Evolutionary conservation across 129 eudicot genomes (phyloP), one percentile per base, ranked within the genome.

Genomic region (Lactuca saligna): DNA sequence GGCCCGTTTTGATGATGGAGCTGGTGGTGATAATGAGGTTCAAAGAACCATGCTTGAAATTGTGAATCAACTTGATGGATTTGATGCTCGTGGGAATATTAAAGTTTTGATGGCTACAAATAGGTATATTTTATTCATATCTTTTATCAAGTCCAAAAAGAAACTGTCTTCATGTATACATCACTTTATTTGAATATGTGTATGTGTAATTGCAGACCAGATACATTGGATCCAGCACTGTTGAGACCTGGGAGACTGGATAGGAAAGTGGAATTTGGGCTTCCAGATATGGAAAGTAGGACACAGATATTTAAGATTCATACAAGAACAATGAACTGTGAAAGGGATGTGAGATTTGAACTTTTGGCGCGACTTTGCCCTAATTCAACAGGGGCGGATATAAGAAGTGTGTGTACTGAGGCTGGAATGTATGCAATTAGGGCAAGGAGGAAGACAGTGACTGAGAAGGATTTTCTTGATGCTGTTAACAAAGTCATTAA

Each of bases 1-100:
- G 54, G 94, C 97, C 3, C 87, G 99, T 55, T 94, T 94, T 42
- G 96, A 87, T 80, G 97, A 90, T 61, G 99, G 99, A 16, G 96
- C 75, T 31, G 97, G 99, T 66, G 99, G 97, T 50, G 99, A 94
- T 73, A 90, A 90, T 70, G 99, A 94, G 79, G 97, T 94, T 34
- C 99, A 94, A 63, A 80, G 99, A 37, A 94, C 99, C 64, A 90
- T 94, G 97, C 96, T 94, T 82, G 99, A 94, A 77, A 90, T 94
- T 60, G 97, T 94, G 58, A 94, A 94, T 54, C 99, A 90, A 74
- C 97, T 94, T 49, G 99, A 94, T 80, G 99, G 99, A 12, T 94
- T 94, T 76, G 99, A 94, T 79, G 96, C 97, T 31, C 99, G 96
- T 67, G 99, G 97, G 38, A 94, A 94, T 46, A 88, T 94, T 20